A percentile compares a stretch with the other conserved stretches of the same genome.
Evolutionary conservation across 345 rosid genomes (phyloP).

Genomic region (Mangifera indica): DNA sequence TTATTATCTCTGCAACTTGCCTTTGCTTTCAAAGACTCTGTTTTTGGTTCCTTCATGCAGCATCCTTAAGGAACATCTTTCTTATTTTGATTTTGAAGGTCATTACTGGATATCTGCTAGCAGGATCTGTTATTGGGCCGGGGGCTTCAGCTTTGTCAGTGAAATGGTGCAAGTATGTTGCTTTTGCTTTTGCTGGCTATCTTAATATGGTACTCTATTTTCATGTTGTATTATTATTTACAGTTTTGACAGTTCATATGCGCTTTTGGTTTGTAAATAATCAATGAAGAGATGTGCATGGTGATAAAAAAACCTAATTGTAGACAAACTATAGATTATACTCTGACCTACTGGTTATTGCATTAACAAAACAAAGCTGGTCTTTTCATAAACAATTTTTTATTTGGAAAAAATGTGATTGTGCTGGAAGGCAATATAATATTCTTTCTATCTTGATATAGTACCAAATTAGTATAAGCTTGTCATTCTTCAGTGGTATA

Average conservation of each 20-base stretch:
- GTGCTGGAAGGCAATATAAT: neutral
- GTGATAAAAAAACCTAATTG: too few species aligned
- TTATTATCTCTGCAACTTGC: neutral
- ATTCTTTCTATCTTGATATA: neutral
- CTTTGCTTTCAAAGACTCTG: neutral
- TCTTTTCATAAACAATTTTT: neutral
- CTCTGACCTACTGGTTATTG: too few species aligned
- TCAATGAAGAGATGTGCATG: too few species aligned
- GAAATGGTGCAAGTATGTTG: conserved; percentile 65
- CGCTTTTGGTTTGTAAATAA: too few species aligned
- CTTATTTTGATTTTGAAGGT: conserved; percentile 37
- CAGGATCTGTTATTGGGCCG: conserved; percentile 67
- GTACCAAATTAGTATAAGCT: neutral
- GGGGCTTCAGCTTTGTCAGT: conserved; percentile 59
- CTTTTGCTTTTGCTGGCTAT: neutral
- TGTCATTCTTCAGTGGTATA: neutral
- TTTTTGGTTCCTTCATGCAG: conserved; percentile 9
- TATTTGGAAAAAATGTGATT: neutral
- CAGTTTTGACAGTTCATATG: too few species aligned
- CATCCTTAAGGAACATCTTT: neutral
- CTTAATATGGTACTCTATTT: too few species aligned
- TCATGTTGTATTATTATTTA: too few species aligned
- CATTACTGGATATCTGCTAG: conserved; percentile 62
- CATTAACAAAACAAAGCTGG: too few species aligned
- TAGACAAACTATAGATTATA: too few species aligned